Evolutionary conservation across 1,139 yeast species (phyloP), one percentile per base, ranked within the genome.

Genomic region (Debaryomycetaceae sp.): DNA sequence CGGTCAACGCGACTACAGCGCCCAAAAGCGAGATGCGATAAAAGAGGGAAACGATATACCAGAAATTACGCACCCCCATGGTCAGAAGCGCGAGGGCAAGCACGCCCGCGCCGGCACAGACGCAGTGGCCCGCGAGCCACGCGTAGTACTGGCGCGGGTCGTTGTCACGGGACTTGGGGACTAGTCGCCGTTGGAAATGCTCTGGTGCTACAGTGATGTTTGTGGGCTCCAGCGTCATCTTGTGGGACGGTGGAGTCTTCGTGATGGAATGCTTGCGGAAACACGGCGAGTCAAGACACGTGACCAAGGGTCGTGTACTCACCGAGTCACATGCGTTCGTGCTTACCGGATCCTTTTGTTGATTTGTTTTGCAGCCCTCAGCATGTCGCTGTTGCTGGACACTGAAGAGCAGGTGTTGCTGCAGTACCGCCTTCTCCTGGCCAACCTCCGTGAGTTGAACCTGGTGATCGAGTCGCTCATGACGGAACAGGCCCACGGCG

Each of bases 101-200:
- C 1, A 54, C 20, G 3, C 85, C 82, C 41, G 68, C 72, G 1
- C 44, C 57, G 16, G 78, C 32, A 1, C 77, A 60, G 5, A 58
- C 22, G 0, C 37, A 36, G 51, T 80, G 90, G 6, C 90, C 90
- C 1, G 54, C 64, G 3, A 74, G 40, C 92, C 92, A 80, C 10
- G 63, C 36, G 32, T 60, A 47, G 43, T 67, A 66, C 43, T 71
- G 61, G 30, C 67, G 36, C 8, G 69, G 66, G 32, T 55, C 54
- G 13, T 63, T 46, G n/a, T 46, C 51, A 4, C 45, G 41, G 4
- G 48, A 48, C 37, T 64, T 68, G 49, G 62, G 61, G 7, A 61
- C 58, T 30, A 65, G 47, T 36, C 53, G 58, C 41, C 49, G 51
- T 38, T 51, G 59, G 31, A 49, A 53, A 24, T 44, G 44, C 14